phyloP scores from a whole-genome alignment of 768 basidiomycete genomes.

The Auriscalpium microsporum region DNA sequence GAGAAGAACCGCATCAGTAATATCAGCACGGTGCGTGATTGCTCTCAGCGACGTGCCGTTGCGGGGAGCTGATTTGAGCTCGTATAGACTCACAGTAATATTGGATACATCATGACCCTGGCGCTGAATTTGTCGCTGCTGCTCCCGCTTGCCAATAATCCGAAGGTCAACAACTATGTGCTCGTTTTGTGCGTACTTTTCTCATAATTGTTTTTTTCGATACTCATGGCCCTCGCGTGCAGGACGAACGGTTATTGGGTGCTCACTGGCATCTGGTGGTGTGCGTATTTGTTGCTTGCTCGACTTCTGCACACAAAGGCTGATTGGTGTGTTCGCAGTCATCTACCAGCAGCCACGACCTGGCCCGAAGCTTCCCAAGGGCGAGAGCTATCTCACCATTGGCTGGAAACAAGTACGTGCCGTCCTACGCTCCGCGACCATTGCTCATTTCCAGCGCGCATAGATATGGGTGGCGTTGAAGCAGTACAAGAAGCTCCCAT shows the following conservation, averaged over 20 bases:
- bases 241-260: constrained; percentile 76
- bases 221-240: neutral
- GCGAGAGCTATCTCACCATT: constrained; percentile 68
- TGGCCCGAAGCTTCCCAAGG: constrained; percentile 70
- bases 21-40: constrained; percentile 56
- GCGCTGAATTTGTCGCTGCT: constrained; percentile 64
- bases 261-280: constrained; percentile 80
- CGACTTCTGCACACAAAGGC: neutral
- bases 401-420: constrained; percentile 74
- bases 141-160: constrained; percentile 48
- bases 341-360: constrained; percentile 80
- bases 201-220: neutral
- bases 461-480: constrained; percentile 72
- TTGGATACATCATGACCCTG: constrained; percentile 61
- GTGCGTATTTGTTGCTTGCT: constrained; percentile 32
- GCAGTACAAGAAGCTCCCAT: constrained; percentile 69
- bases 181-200: constrained; percentile 47
- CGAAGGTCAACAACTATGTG: constrained; percentile 67
- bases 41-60: neutral
- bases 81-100: constrained; percentile 60
- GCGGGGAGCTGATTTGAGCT: neutral
- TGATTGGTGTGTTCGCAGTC: constrained; percentile 32
- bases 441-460: neutral
- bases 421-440: neutral
- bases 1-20: constrained; percentile 84